These are phyloP conservation scores for Phyllosticta ampelicida DNA, from an alignment of 2,329 filamentous ascomycete species.

Conservation along the genomic window DNA sequence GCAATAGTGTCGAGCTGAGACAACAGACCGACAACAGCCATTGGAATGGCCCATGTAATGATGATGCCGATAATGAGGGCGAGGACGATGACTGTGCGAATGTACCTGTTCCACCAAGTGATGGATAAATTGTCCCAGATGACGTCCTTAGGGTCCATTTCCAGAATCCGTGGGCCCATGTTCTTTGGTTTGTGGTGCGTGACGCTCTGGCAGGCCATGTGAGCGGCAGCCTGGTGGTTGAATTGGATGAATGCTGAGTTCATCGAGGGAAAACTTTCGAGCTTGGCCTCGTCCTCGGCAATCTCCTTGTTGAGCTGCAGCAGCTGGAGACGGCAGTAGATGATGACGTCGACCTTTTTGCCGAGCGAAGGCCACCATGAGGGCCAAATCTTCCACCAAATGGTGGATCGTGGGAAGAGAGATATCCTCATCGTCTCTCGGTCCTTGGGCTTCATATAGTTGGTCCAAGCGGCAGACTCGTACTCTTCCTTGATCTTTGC, in stretches of 20 bases:
- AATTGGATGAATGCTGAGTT: constrained; percentile 98
- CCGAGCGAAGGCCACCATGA: constrained; percentile 70
- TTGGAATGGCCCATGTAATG: constrained; percentile 80
- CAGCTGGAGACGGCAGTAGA: constrained; percentile 77
- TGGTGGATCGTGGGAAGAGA: constrained; percentile 46
- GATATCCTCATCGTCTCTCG: constrained; percentile 76
- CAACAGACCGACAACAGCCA: constrained; percentile 75
- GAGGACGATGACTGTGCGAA: constrained; percentile 57
- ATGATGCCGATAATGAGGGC: constrained; percentile 62
- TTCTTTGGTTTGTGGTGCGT: constrained; percentile 86
- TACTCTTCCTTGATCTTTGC: constrained; percentile 16
- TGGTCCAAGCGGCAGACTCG: constrained; percentile 56
- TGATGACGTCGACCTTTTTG: constrained; percentile 90
- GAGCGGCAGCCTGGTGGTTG: constrained; percentile 91
- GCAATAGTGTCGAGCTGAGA: constrained; percentile 67
- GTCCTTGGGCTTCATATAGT: constrained; percentile 69
- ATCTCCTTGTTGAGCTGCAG: constrained; percentile 86
- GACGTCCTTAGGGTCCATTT: constrained; percentile 86
- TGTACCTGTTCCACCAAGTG: constrained; percentile 83
- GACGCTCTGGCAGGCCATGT: constrained; percentile 92
- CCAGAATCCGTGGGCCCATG: constrained; percentile 86
- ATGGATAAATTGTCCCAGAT: constrained; percentile 97
- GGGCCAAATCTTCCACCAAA: constrained; percentile 11
- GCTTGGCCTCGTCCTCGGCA: constrained; percentile 74
- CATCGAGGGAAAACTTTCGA: constrained; percentile 82